Conservation (phyloP, 768 basidiomycete genomes). For the Floccularia luteovirens region DNA sequence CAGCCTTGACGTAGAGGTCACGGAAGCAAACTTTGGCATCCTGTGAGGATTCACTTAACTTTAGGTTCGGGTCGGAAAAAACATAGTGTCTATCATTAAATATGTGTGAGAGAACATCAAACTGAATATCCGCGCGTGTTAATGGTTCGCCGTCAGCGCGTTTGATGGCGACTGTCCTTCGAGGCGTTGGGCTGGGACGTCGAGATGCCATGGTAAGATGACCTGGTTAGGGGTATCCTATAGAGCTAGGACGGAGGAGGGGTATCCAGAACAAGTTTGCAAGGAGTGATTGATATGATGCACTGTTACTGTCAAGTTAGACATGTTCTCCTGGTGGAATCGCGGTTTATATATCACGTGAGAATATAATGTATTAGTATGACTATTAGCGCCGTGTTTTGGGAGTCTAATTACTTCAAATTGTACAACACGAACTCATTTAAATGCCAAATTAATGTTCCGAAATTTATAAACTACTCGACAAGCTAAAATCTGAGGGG, state of each 20-base stretch:
- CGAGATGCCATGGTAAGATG: slow-evolving; percentile 16
- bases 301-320: too few species aligned
- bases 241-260: background rate
- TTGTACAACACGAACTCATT: too few species aligned
- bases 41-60: slow-evolving; percentile 8
- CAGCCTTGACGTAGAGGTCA: slow-evolving; percentile 45
- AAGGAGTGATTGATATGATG: too few species aligned
- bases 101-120: slow-evolving; percentile 71
- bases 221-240: background rate
- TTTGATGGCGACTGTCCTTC: slow-evolving; percentile 40
- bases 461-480: too few species aligned
- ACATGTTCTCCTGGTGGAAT: too few species aligned
- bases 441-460: too few species aligned
- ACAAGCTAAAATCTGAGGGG: too few species aligned
- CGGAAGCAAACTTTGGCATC: slow-evolving; percentile 44
- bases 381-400: too few species aligned
- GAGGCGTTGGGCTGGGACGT: slow-evolving; percentile 32
- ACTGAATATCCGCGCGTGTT: slow-evolving; percentile 63
- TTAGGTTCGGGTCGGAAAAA: slow-evolving; percentile 38
- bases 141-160: slow-evolving; percentile 61
- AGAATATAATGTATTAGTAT: too few species aligned
- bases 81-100: slow-evolving; percentile 61
- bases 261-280: too few species aligned
- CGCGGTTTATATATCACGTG: too few species aligned
- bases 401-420: too few species aligned